Percentiles rank a stretch among this genome's conserved stretches.
phyloP scores from a whole-genome alignment of 495 filamentous ascomycete genomes.

The Evansstolkia leycettana region DNA sequence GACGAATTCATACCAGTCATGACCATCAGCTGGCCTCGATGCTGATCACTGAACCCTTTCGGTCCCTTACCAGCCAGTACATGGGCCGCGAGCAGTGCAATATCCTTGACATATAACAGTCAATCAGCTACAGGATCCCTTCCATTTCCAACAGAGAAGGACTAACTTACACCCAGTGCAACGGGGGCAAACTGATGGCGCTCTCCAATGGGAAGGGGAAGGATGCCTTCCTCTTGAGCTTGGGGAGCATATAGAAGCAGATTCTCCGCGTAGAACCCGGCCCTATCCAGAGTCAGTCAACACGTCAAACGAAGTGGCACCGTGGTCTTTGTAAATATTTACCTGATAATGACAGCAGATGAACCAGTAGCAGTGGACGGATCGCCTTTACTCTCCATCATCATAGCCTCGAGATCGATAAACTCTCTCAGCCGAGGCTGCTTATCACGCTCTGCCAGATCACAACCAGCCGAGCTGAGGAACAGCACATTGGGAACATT shows the following conservation, averaged over 20 bases:
- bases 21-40: constrained; percentile 43
- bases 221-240: constrained; percentile 26
- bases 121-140: not conserved
- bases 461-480: constrained; percentile 40
- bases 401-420: constrained; percentile 36
- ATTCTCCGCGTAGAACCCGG: constrained; percentile 47
- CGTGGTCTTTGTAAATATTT: too few relatives aligned
- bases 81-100: constrained; percentile 38
- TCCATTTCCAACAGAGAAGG: not conserved
- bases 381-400: constrained; percentile 37
- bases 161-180: constrained; percentile 27
- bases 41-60: constrained; percentile 41
- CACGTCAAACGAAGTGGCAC: not conserved
- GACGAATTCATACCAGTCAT: constrained; percentile 28
- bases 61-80: constrained; percentile 38
- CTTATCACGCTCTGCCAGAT: constrained; percentile 36
- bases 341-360: constrained; percentile 41
- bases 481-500: constrained; percentile 38
- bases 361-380: constrained; percentile 22
- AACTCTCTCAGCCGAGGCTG: constrained; percentile 44
- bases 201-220: constrained; percentile 39
- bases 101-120: constrained; percentile 23
- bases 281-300: constrained; percentile 13
- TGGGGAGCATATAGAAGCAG: constrained; percentile 38
- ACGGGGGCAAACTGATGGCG: constrained; percentile 43